These are phyloP conservation scores for Letharia lupina DNA, from an alignment of 495 filamentous ascomycete genomes.

Conservation along the genomic window DNA sequence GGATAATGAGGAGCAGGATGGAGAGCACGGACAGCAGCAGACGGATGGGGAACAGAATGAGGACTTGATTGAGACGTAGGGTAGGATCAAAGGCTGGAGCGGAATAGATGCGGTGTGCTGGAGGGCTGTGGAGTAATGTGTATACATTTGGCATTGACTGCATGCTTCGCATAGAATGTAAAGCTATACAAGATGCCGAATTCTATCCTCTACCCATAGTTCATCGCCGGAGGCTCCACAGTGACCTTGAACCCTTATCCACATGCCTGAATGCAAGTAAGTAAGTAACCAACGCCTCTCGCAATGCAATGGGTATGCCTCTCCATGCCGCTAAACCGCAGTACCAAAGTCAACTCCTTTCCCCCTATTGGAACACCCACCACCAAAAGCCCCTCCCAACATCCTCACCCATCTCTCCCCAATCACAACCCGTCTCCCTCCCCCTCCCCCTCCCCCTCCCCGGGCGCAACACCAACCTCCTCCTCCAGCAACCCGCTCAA, in stretches of 20 bases:
- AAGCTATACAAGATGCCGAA: background rate
- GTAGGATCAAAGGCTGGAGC: background rate
- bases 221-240: background rate
- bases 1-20: conserved; percentile 54
- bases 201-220: background rate
- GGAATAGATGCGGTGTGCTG: background rate
- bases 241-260: background rate
- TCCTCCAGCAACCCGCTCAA: conserved; percentile 59
- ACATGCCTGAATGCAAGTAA: background rate
- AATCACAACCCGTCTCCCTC: background rate
- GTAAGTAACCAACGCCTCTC: background rate
- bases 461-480: conserved; percentile 45
- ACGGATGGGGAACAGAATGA: conserved; percentile 25
- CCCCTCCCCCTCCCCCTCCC: background rate
- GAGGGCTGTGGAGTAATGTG: background rate
- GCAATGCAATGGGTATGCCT: conserved; percentile 1
- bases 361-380: too few species aligned
- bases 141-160: background rate
- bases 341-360: background rate
- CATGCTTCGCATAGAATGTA: conserved; percentile 2
- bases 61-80: conserved; percentile 26
- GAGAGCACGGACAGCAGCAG: conserved; percentile 36
- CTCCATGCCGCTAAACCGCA: conserved; percentile 9
- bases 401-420: background rate
- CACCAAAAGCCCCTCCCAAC: too few species aligned